Conservation (phyloP, 768 basidiomycete species). For the Lactarius vividus region DNA sequence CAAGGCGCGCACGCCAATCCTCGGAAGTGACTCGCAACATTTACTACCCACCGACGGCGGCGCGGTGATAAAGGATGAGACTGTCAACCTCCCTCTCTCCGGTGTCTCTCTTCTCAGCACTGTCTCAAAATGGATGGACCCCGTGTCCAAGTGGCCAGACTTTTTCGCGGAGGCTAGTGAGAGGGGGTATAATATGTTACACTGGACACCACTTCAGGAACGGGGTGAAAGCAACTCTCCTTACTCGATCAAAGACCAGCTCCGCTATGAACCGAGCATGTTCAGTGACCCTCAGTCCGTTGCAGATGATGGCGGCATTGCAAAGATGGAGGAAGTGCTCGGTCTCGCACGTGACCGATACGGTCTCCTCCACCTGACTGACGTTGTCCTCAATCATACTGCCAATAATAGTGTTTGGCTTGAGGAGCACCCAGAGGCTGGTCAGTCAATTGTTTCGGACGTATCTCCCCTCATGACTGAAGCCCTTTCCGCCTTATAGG, state of each 20-base stretch:
- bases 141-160: slow-evolving; percentile 68
- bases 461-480: neutral
- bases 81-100: slow-evolving; percentile 76
- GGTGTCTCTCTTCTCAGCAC: slow-evolving; percentile 86
- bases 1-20: slow-evolving; percentile 71
- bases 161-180: slow-evolving; percentile 82
- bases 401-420: slow-evolving; percentile 94
- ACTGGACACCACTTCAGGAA: slow-evolving; percentile 94
- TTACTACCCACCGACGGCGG: slow-evolving; percentile 55
- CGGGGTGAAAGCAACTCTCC: slow-evolving; percentile 88
- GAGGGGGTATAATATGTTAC: slow-evolving; percentile 97
- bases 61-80: slow-evolving; percentile 46
- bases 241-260: slow-evolving; percentile 90
- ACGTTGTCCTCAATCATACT: slow-evolving; percentile 97
- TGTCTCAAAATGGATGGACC: slow-evolving; percentile 98
- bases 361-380: slow-evolving; percentile 86
- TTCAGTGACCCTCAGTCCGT: slow-evolving; percentile 43
- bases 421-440: slow-evolving; percentile 91
- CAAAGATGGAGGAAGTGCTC: slow-evolving; percentile 61
- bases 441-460: slow-evolving; percentile 41
- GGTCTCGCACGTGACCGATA: slow-evolving; percentile 76
- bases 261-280: slow-evolving; percentile 74
- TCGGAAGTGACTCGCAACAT: slow-evolving; percentile 52
- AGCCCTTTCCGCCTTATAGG: slow-evolving; percentile 47
- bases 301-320: slow-evolving; percentile 50